Evolutionary conservation across 2,329 filamentous ascomycete species (phyloP).

Genomic region (Sporothrix globosa): DNA sequence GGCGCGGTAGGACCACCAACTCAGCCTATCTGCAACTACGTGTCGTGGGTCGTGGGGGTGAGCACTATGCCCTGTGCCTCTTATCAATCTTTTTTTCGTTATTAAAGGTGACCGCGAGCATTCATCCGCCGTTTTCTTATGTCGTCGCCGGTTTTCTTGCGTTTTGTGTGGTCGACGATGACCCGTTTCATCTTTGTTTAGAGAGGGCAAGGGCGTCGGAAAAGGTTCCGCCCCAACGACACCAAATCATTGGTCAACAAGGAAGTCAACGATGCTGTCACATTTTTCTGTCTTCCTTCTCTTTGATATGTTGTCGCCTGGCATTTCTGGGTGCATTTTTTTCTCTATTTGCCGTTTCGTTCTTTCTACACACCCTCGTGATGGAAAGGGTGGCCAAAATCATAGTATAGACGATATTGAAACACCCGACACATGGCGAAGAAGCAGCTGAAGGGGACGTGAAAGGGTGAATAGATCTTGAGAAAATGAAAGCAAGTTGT

Average conservation of each 20-base stretch:
- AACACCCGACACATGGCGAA: slow-evolving; percentile 7
- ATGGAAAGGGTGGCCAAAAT: background rate
- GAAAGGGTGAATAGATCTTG: background rate
- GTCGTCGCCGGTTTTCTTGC: too few species aligned
- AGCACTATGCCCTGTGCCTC: slow-evolving; percentile 5
- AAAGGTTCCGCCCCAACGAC: slow-evolving; percentile 12
- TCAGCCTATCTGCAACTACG: too few species aligned
- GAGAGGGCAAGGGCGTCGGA: slow-evolving; percentile 6
- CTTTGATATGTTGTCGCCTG: background rate
- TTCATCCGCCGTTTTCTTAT: background rate
- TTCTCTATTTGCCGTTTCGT: background rate
- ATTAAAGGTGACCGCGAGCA: background rate
- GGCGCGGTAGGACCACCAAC: background rate
- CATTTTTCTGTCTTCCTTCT: too few species aligned
- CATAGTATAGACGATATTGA: slow-evolving; percentile 15
- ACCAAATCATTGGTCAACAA: background rate
- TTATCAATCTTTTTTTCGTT: background rate
- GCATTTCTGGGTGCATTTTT: background rate
- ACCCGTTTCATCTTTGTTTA: slow-evolving; percentile 20
- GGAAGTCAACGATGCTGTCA: background rate
- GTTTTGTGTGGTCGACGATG: slow-evolving; percentile 1
- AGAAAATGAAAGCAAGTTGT: too few species aligned
- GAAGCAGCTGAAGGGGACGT: background rate
- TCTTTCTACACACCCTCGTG: background rate
- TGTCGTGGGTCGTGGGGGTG: background rate